These are phyloP conservation scores for Hirsutella thompsonii DNA, from an alignment of 2,329 filamentous ascomycete genomes.

Conservation along the genomic window DNA sequence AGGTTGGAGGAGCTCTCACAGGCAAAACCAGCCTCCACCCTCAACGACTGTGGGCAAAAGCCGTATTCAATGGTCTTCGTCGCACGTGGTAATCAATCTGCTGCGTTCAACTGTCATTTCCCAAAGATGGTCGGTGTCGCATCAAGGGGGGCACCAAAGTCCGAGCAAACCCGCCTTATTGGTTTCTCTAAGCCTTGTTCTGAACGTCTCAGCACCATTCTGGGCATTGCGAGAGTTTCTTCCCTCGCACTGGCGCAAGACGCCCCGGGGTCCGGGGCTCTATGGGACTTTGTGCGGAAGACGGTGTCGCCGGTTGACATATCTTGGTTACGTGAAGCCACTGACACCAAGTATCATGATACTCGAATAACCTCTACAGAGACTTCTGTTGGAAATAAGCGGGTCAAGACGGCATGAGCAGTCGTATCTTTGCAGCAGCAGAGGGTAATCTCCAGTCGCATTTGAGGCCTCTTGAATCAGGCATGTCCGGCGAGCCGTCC, in stretches of 20 bases:
- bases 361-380: conserved; percentile 22
- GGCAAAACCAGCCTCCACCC: not conserved
- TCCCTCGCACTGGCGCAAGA: conserved; percentile 45
- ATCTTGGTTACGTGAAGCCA: conserved; percentile 32
- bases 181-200: conserved; percentile 49
- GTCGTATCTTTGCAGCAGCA: no score
- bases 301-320: conserved; percentile 38
- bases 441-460: no score
- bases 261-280: conserved; percentile 41
- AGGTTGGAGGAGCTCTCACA: conserved; percentile 34
- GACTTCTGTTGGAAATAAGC: conserved; percentile 21
- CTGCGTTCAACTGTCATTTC: conserved; percentile 46
- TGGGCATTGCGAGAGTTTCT: conserved; percentile 52
- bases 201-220: conserved; percentile 37
- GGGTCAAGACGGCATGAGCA: not conserved
- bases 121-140: conserved; percentile 40
- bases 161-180: conserved; percentile 40
- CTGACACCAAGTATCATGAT: conserved; percentile 12
- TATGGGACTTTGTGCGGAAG: conserved; percentile 42
- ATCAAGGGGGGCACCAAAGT: conserved; percentile 25
- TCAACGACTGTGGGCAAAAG: not conserved
- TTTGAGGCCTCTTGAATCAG: no score
- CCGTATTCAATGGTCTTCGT: conserved; percentile 44
- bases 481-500: no score
- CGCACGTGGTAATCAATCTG: conserved; percentile 41